Conservation (phyloP, 2,329 filamentous ascomycete genomes). For the Xylaria sp. region DNA sequence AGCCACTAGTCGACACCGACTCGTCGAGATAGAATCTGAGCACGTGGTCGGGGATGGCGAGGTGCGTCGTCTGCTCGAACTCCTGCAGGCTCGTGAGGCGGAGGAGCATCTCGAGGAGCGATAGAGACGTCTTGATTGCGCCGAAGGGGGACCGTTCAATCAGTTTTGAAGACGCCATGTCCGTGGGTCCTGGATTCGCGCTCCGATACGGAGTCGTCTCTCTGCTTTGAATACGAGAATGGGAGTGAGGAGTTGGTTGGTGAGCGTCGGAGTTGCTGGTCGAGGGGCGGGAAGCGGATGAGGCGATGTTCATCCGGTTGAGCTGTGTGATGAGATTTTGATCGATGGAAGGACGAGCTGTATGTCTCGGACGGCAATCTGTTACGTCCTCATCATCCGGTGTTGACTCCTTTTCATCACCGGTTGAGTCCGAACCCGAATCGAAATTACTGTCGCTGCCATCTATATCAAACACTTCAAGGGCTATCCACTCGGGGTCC, state of each 20-base stretch:
- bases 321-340: conserved; percentile 48
- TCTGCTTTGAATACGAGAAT: not conserved
- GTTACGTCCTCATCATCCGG: conserved; percentile 25
- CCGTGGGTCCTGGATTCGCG: not conserved
- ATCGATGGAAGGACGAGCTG: conserved; percentile 43
- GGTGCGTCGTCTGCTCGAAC: conserved; percentile 88
- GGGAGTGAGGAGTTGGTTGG: conserved; percentile 1
- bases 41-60: conserved; percentile 90
- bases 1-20: conserved; percentile 62
- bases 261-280: conserved; percentile 37
- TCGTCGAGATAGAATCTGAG: conserved; percentile 85
- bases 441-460: conserved; percentile 50
- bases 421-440: conserved; percentile 36
- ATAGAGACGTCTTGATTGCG: conserved; percentile 68
- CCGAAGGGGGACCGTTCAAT: conserved; percentile 61
- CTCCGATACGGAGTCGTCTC: conserved; percentile 1
- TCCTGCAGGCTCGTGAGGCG: conserved; percentile 89
- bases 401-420: conserved; percentile 34
- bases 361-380: conserved; percentile 33
- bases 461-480: conserved; percentile 82
- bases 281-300: conserved; percentile 41
- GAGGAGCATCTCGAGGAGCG: conserved; percentile 87
- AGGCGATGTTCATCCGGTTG: conserved; percentile 58
- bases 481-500: conserved; percentile 90
- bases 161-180: conserved; percentile 43